Percentiles rank a stretch among this genome's conserved stretches.
phyloP scores from a whole-genome alignment of 78 protist species.

The Chrysochromulina parva region DNA sequence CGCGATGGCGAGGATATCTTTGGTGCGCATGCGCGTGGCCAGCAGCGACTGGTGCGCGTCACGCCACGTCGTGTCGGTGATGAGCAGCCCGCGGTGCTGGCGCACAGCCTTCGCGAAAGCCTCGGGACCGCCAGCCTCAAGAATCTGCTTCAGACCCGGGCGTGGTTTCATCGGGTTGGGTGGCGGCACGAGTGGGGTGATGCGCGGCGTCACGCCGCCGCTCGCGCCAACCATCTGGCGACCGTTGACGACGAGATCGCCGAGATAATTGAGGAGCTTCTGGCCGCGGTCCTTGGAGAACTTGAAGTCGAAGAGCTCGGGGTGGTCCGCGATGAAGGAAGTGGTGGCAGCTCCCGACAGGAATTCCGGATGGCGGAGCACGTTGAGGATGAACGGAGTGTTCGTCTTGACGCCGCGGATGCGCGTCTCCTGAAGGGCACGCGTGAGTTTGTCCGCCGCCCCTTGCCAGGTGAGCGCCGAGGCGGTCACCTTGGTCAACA shows the following conservation, averaged over 20 bases:
- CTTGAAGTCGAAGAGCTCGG: constrained; percentile 36
- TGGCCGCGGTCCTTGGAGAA: constrained; percentile 49
- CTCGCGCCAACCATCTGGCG: not conserved
- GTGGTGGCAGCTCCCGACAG: not conserved
- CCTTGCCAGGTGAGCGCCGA: not conserved
- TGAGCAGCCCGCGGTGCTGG: constrained; percentile 24
- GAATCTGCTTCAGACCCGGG: constrained; percentile 17
- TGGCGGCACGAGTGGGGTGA: not conserved
- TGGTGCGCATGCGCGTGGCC: constrained; percentile 85
- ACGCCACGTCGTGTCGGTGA: constrained; percentile 86
- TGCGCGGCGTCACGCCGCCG: constrained; percentile 27
- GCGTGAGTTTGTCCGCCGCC: not conserved
- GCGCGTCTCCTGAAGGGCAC: constrained; percentile 49
- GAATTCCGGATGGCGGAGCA: constrained; percentile 24
- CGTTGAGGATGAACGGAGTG: constrained; percentile 36
- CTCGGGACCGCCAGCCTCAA: constrained; percentile 42
- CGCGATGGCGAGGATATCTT: constrained; percentile 52
- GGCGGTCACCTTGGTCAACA: constrained; percentile 51
- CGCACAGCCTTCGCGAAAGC: constrained; percentile 65
- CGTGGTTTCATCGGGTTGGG: not conserved
- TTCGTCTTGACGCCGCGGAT: constrained; percentile 57
- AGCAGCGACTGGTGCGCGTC: constrained; percentile 88
- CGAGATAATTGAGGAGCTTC: constrained; percentile 67
- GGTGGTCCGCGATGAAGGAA: constrained; percentile 6
- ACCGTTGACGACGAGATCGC: constrained; percentile 61